Percentiles rank a stretch among this genome's conserved stretches.
These are phyloP conservation scores for Fusarium setosum DNA, from an alignment of 2,329 filamentous ascomycete genomes.

Conservation along the genomic window DNA sequence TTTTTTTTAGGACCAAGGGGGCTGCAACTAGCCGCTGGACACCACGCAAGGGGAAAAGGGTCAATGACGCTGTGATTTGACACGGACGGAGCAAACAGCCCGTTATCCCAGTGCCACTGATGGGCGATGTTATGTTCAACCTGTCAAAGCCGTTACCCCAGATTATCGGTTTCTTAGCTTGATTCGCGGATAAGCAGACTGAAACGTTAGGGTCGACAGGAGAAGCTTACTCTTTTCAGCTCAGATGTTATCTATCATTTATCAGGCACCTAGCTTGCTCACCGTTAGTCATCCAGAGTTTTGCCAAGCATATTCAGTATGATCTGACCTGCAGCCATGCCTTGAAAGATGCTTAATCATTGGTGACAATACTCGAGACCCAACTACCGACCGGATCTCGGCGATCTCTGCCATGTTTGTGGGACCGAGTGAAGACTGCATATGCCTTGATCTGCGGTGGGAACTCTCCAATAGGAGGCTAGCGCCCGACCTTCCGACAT, in stretches of 20 bases:
- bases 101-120: not conserved
- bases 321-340: too few species aligned
- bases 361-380: too few species aligned
- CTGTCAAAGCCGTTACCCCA: not conserved
- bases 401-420: not conserved
- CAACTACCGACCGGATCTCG: constrained; percentile 5
- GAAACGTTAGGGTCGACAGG: too few species aligned
- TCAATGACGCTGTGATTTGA: not conserved
- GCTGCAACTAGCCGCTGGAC: not conserved
- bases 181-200: too few species aligned
- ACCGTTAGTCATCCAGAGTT: too few species aligned
- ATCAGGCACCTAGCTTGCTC: too few species aligned
- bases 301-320: too few species aligned
- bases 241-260: too few species aligned
- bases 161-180: not conserved
- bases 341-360: too few species aligned
- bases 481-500: not conserved
- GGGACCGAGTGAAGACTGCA: not conserved
- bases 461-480: not conserved
- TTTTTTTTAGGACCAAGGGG: not conserved
- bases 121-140: not conserved
- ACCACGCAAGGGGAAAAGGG: not conserved
- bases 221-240: too few species aligned
- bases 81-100: not conserved
- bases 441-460: not conserved